Percentiles rank a stretch among this genome's conserved stretches.
These are phyloP conservation scores for Colletotrichum tamarilloi DNA, from an alignment of 2,329 filamentous ascomycete genomes.

Conservation along the genomic window DNA sequence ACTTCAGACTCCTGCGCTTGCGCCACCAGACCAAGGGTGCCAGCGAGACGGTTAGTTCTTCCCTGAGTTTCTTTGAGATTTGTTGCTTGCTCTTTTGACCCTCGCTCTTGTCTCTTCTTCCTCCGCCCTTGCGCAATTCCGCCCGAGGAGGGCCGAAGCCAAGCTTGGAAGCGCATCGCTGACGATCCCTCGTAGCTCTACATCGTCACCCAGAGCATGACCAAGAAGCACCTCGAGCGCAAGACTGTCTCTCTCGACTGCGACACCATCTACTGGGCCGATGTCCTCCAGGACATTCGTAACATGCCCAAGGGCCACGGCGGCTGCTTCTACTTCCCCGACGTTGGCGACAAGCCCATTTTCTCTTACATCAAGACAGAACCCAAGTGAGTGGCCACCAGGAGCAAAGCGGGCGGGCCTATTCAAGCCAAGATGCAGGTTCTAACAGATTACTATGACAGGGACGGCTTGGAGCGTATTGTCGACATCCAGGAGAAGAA, in stretches of 20 bases:
- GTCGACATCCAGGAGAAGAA: slow-evolving; percentile 44
- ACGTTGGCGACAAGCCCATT: slow-evolving; percentile 44
- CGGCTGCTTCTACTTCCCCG: slow-evolving; percentile 42
- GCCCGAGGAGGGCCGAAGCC: neutral
- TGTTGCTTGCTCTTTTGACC: neutral
- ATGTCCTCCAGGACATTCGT: slow-evolving; percentile 42
- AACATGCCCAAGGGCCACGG: slow-evolving; percentile 41
- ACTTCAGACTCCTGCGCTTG: slow-evolving; percentile 40
- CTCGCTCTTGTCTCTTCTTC: neutral
- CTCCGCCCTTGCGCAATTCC: neutral
- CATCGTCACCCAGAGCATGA: slow-evolving; percentile 44
- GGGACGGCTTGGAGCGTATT: slow-evolving; percentile 39
- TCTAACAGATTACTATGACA: slow-evolving; percentile 6
- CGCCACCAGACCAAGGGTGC: slow-evolving; percentile 44
- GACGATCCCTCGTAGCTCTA: slow-evolving; percentile 38
- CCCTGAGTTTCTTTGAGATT: neutral
- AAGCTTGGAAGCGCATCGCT: slow-evolving; percentile 7
- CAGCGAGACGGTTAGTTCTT: slow-evolving; percentile 41
- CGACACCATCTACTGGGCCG: slow-evolving; percentile 47
- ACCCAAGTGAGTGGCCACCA: slow-evolving; percentile 18
- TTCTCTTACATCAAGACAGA: slow-evolving; percentile 46
- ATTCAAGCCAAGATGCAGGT: neutral
- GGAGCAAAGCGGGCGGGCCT: neutral
- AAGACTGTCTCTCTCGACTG: slow-evolving; percentile 45
- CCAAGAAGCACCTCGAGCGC: slow-evolving; percentile 41